A percentile compares a stretch with the other conserved stretches of the same genome.
These are phyloP conservation scores for Pestalotiopsis sp. DNA, from an alignment of 2,329 filamentous ascomycete species.

Conservation along the genomic window DNA sequence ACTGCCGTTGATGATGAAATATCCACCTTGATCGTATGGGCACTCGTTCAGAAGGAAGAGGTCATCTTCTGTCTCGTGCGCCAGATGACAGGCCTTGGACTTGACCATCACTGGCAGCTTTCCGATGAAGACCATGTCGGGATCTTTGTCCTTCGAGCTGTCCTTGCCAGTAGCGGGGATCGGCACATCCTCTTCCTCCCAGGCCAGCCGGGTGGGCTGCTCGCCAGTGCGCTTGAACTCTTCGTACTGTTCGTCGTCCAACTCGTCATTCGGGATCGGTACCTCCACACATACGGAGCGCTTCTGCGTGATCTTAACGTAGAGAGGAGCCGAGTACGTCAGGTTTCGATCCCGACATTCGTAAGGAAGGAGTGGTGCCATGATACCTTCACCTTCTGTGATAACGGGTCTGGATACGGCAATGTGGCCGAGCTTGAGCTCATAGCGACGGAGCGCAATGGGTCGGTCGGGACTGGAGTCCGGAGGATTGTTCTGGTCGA, in stretches of 20 bases:
- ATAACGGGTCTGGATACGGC: conserved; percentile 88
- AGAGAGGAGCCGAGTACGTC: conserved; percentile 91
- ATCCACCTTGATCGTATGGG: conserved; percentile 96
- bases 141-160: conserved; percentile 56
- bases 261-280: conserved; percentile 65
- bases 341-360: conserved; percentile 94
- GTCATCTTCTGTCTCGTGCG: conserved; percentile 79
- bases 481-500: conserved; percentile 90
- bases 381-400: conserved; percentile 89
- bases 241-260: conserved; percentile 65
- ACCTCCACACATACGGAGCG: conserved; percentile 82
- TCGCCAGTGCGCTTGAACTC: conserved; percentile 59
- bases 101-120: conserved; percentile 98
- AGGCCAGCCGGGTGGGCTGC: conserved; percentile 59
- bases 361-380: conserved; percentile 85
- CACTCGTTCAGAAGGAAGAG: conserved; percentile 94
- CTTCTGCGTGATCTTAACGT: conserved; percentile 84
- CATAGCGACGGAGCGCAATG: conserved; percentile 87
- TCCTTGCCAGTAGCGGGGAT: conserved; percentile 55
- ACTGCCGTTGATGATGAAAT: conserved; percentile 98
- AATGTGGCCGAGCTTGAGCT: conserved; percentile 91
- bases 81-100: conserved; percentile 91
- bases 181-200: conserved; percentile 61
- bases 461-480: conserved; percentile 66
- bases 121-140: conserved; percentile 84